Evolutionary conservation across 208 protist genomes (phyloP), one percentile per base, ranked within the genome.

Genomic region (Eutreptiella sp.): DNA sequence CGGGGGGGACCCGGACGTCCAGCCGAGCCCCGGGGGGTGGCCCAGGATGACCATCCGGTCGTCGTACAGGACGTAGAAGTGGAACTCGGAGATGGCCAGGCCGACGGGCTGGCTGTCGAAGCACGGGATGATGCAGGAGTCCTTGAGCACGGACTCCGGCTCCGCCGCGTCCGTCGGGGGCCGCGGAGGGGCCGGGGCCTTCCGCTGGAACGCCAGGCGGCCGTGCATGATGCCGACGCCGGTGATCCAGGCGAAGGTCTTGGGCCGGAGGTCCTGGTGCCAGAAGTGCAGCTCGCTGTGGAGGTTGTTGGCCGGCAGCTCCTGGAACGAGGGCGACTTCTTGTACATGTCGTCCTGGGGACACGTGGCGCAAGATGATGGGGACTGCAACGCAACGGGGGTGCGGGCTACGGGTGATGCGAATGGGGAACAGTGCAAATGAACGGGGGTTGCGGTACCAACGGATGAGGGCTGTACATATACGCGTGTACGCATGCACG

Each of bases 41-140:
- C 83, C 77, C 5, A 91, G 57, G 36, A 90, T 85, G 36, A 89
- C 38, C 34, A 88, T 73, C 9, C 76, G 73, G 29, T 82, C 71
- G 7, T 65, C 63, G 60, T 92, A 94, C 0, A 93, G 32, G n/a
- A 96, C 29, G 9, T 94, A 33, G 55, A 94, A 90, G 72, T 97
- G 90, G 54, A 93, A 97, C 23, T 89, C 85, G 0, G 83, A 92
- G 0, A 92, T 64, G n/a, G 77, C 43, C 46, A 94, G 9, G 14
- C 50, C 50, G 11, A 33, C 11, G 16, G 50, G 29, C 9, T 57
- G 31, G 36, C 24, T 7, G 16, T n/a, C 14, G 11, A 9, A 28
- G 28, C 9, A 19, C n/a, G 50, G n/a, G 11, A n/a, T 57, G 50
- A 41, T 33, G 24, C 33, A 57, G 29, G 16, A 32, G 31, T 53